Evolutionary conservation across 768 basidiomycete species (phyloP), one percentile per base, ranked within the genome.

Genomic region (Lentinus tigrinus): DNA sequence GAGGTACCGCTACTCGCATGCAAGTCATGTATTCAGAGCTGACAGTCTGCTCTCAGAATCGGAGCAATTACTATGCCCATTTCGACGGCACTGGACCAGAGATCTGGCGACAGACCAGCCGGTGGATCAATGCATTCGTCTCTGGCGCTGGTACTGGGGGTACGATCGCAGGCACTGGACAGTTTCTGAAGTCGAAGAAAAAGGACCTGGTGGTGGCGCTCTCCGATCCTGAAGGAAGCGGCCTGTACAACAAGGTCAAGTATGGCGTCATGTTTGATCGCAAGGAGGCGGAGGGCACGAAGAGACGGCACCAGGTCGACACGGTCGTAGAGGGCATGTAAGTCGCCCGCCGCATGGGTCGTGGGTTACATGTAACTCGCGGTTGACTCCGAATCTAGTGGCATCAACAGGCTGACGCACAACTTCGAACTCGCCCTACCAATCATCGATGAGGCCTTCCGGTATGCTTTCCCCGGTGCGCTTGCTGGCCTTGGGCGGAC

Each of bases 71-170:
- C 69, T 80, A 88, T 53, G 94, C 96, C 0, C 97, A 99, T 70
- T 93, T 82, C 62, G 73, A 83, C 34, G 92, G 92, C 6, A 98
- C 97, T 0, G 97, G 93, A 0, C 95, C 94, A 0, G 97, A 98
- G 75, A 92, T 98, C 34, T 94, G 94, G 89, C 79, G 87, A 42
- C 97, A 99, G 70, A 93, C 92, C 7, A 88, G 87, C 66, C 95
- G 95, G 11, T 74, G 75, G 26, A 60, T 97, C 0, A 81, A 91
- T 67, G 93, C 88, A 6, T 98, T 98, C 66, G 87, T 98, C 40
- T 84, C 88, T 27, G 96, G 96, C 1, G 94, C 96, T 54, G 94
- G 94, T 85, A 98, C 96, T 2, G 96, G 97, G 5, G 97, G 97
- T 13, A 98, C 96, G 3, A 83, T 99, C 50, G 89, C 94, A 2